Percentiles rank a stretch among this genome's conserved stretches.
These are phyloP conservation scores for Sporisorium graminicola DNA, from an alignment of 1,284 basidiomycete genomes.

Conservation along the genomic window DNA sequence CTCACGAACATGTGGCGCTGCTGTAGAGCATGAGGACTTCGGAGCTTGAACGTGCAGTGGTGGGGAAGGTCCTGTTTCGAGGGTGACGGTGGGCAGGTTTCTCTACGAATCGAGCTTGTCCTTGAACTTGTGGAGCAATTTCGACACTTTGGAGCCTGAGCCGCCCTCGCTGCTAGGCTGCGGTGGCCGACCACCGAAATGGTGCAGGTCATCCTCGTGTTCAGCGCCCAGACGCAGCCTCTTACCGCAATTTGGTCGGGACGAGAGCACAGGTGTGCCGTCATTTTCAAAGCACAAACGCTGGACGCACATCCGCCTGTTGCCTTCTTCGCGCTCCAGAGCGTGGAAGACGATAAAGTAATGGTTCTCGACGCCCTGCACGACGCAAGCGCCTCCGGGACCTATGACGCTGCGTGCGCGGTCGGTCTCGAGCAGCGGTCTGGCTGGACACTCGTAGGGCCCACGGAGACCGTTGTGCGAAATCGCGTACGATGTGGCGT, in stretches of 20 bases:
- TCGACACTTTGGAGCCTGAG: conserved; percentile 19
- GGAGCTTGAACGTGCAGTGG: background rate
- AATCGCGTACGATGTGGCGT: conserved; percentile 57
- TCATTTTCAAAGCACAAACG: conserved; percentile 40
- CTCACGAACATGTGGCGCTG: background rate
- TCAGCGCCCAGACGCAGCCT: conserved; percentile 54
- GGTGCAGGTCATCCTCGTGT: conserved; percentile 48
- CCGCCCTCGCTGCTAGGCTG: background rate
- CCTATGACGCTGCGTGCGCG: conserved; percentile 39
- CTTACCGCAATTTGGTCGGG: conserved; percentile 51
- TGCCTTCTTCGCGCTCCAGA: conserved; percentile 46
- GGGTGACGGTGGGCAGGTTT: background rate
- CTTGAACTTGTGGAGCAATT: conserved; percentile 32
- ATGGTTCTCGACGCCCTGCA: conserved; percentile 50
- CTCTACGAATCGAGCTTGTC: conserved; percentile 31
- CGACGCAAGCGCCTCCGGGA: conserved; percentile 54
- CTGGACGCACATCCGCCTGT: conserved; percentile 55
- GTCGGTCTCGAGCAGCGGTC: conserved; percentile 53
- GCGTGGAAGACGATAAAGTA: conserved; percentile 59
- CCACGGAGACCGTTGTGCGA: conserved; percentile 52
- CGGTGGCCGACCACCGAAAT: conserved; percentile 35
- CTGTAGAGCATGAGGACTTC: too few relatives aligned
- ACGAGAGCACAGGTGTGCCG: conserved; percentile 46
- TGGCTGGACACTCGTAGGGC: conserved; percentile 38
- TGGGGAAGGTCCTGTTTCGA: background rate